Evolutionary conservation across 1,284 basidiomycete species (phyloP), one percentile per base, ranked within the genome.

Genomic region (Cutaneotrichosporon arboriforme): DNA sequence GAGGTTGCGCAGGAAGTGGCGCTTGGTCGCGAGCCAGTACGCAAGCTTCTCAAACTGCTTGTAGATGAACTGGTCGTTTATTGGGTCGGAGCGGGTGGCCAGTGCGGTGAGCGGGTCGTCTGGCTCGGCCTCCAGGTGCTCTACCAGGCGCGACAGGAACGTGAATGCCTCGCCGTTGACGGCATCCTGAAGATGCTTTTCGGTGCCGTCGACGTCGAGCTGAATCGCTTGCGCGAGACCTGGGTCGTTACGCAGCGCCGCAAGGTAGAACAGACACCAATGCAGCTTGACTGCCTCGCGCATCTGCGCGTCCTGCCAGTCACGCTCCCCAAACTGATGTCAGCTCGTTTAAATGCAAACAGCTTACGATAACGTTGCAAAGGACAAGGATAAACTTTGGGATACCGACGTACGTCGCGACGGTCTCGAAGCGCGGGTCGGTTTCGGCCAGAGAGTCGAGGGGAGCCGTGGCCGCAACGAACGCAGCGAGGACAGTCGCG

Each of bases 1-100:
- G 68, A 96, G 85, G 68, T 89, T 90, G 40, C 88, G 83, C n/a
- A 96, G 79, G 69, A 93, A 87, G 0, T 87, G 86, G 13, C 87
- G 88, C 8, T 88, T 86, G 57, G 86, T 84, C 0, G 83, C 84
- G 61, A 96, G 84, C 39, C 88, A 76, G 15, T 83, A 80, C 35
- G 93, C 74, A 15, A 94, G 79, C 1, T 77, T 77, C 65, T 92
- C 89, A 54, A 89, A 83, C 18, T 83, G 81, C 22, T 79, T 73
- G 23, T 90, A 77, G 12, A 93, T 76, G 23, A 81, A 75, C 10
- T 26, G 45, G 58, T 73, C 66, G 56, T 69, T 68, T 10, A 40
- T 51, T 1, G 63, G 50, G 46, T 69, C 66, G 2, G 79, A 75
- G 58, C 81, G 82, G 73, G 89, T 88, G 48, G 87, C 86, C 2